A percentile compares a stretch with the other conserved stretches of the same genome.
Evolutionary conservation across 2,329 filamentous ascomycete genomes (phyloP).

Genomic region (Hypoxylon rubiginosum): DNA sequence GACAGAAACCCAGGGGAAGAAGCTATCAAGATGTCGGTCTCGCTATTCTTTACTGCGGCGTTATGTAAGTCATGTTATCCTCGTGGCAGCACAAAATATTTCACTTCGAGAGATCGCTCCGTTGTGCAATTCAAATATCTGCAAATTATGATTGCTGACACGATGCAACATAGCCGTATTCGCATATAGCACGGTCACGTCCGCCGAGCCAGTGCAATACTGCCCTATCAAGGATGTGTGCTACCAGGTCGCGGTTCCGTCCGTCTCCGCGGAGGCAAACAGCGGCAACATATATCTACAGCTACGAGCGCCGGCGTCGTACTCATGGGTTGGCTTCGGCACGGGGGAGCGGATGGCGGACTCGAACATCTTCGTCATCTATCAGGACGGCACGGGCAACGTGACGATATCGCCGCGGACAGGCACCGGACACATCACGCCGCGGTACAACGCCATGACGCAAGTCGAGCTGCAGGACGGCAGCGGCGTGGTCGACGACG

Average conservation of each 20-base stretch:
- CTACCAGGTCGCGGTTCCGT: constrained; percentile 69
- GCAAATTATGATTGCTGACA: constrained; percentile 13
- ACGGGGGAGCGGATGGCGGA: constrained; percentile 68
- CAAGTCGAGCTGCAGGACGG: constrained; percentile 68
- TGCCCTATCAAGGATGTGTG: constrained; percentile 64
- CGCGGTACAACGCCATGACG: constrained; percentile 58
- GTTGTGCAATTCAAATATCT: background rate
- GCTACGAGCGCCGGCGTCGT: constrained; percentile 66
- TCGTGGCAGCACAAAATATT: background rate
- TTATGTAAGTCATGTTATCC: constrained; percentile 42
- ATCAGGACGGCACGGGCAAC: constrained; percentile 69
- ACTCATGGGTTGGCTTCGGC: constrained; percentile 71
- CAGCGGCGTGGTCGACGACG: constrained; percentile 65
- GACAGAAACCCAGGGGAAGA: background rate
- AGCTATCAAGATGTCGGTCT: constrained; percentile 24
- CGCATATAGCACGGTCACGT: constrained; percentile 41
- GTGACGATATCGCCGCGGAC: constrained; percentile 71
- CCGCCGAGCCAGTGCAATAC: constrained; percentile 51
- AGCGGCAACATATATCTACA: constrained; percentile 73
- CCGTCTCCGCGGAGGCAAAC: constrained; percentile 60
- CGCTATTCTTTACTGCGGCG: constrained; percentile 30
- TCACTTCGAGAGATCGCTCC: background rate
- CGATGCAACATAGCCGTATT: constrained; percentile 37
- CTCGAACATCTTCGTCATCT: constrained; percentile 73
- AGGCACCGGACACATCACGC: constrained; percentile 63